Percentiles rank a stretch among this genome's conserved stretches.
These are phyloP conservation scores for Pyrenophora seminiperda DNA, from an alignment of 2,329 filamentous ascomycete genomes.

Conservation along the genomic window DNA sequence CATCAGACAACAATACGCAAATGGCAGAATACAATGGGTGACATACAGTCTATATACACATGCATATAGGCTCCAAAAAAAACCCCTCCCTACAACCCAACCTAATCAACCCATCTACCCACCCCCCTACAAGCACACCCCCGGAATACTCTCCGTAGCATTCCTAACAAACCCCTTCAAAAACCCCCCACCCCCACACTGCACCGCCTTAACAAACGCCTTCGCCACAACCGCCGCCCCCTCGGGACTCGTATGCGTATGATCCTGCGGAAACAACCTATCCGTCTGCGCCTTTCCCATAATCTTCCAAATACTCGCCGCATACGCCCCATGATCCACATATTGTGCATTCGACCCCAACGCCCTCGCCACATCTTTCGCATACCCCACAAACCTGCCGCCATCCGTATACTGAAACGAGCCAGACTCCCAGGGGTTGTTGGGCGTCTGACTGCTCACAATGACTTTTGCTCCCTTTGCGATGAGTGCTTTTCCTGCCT, in stretches of 20 bases:
- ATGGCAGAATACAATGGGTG: no score
- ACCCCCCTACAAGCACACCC: constrained; percentile 34
- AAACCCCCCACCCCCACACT: constrained; percentile 54
- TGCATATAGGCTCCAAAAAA: no score
- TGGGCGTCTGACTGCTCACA: constrained; percentile 63
- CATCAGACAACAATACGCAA: no score
- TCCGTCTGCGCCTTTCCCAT: constrained; percentile 59
- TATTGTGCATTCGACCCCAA: constrained; percentile 56
- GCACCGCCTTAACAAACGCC: constrained; percentile 64
- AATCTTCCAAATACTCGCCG: constrained; percentile 58
- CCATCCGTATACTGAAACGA: constrained; percentile 53
- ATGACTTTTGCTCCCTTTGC: constrained; percentile 65
- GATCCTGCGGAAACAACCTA: constrained; percentile 62
- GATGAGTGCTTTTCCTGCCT: constrained; percentile 60
- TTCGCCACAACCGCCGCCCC: constrained; percentile 63
- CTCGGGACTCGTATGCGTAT: constrained; percentile 64
- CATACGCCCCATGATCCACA: constrained; percentile 66
- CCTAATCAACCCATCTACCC: no score
- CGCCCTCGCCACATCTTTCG: constrained; percentile 51
- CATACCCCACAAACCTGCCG: constrained; percentile 63
- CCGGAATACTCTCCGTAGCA: constrained; percentile 36
- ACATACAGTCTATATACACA: no score
- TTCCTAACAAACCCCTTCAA: constrained; percentile 50
- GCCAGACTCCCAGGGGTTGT: constrained; percentile 67
- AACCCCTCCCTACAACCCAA: no score